Base-by-base conservation (phyloP, 768 basidiomycete genomes). In the Tylopilus sp. region DNA sequence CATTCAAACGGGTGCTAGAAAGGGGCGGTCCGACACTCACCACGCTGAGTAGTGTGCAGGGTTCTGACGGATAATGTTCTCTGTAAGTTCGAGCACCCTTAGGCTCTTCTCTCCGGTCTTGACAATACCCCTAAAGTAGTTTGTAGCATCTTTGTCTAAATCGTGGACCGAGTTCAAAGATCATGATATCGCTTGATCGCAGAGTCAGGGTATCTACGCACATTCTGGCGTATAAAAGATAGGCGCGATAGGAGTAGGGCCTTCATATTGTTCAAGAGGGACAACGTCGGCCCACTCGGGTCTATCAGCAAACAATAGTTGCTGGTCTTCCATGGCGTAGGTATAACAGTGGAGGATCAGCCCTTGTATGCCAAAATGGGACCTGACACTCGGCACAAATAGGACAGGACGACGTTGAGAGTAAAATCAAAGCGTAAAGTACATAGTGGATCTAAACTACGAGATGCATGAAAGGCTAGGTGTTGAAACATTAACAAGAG, bases 1-100 rank as follows among this genome's bases (percentile, higher is more conserved):
- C 4, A 45, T 38, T 46, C n/a, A 43, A 41, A 53, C 45, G 38
- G 7, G 40, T 44, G 22, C 13, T 37, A 19, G 28, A 43, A 47
- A 30, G 7, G 33, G 54, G 28, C 45, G 48, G n/a, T n/a, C n/a
- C 8, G 40, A 21, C 19, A 22, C 85, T 54, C 66, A 94, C 96
- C 97, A 99, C 60, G 95, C 93, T 46, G 94, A 89, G 66, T 98
- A 99, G 67, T 98, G 97, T 1, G 92, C 93, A 6, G 97, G 95
- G 67, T 99, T 99, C 71, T 88, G 75, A 25, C 87, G 79, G 58
- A 99, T 96, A 62, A 98, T 83, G 34, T 75, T 76, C 70, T 96
- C 91, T 1, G 97, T 99, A 28, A 99, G 77, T 60, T 87, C 81
- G 48, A 99, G 80, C 12, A 87, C 93, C 31, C 96, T 78, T 19